Conservation (phyloP, 805 yeast genomes). For the Candida caryicola region DNA sequence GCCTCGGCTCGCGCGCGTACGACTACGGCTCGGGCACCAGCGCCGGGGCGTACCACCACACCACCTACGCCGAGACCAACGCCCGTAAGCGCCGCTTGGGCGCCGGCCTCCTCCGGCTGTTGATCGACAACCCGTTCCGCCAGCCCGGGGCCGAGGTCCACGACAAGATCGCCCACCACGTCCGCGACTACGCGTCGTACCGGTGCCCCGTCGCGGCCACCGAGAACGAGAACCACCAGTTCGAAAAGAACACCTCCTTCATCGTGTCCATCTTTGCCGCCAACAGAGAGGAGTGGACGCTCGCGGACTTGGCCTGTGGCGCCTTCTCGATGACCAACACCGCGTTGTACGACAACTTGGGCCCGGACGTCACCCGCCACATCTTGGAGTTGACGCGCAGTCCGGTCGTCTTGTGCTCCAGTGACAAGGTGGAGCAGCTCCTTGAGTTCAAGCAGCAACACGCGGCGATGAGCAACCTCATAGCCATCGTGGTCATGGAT, state of each 20-base stretch:
- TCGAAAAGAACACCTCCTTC: slow-evolving; percentile 12
- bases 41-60: slow-evolving; percentile 38
- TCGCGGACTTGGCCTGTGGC: slow-evolving; percentile 15
- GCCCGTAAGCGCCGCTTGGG: slow-evolving; percentile 49
- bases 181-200: slow-evolving; percentile 13
- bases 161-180: slow-evolving; percentile 28
- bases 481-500: slow-evolving; percentile 27
- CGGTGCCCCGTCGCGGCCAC: slow-evolving; percentile 6
- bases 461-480: slow-evolving; percentile 17
- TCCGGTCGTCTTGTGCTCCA: slow-evolving; percentile 16
- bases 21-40: slow-evolving; percentile 27
- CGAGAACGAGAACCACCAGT: slow-evolving; percentile 6
- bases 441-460: slow-evolving; percentile 12
- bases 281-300: slow-evolving; percentile 17
- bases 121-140: slow-evolving; percentile 25
- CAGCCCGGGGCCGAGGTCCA: slow-evolving; percentile 21
- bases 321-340: slow-evolving; percentile 19
- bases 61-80: slow-evolving; percentile 41
- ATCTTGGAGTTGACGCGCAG: slow-evolving; percentile 18
- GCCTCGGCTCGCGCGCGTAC: slow-evolving; percentile 38
- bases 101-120: slow-evolving; percentile 44
- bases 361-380: slow-evolving; percentile 17
- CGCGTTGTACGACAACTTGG: slow-evolving; percentile 21
- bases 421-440: slow-evolving; percentile 15
- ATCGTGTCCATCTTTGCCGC: slow-evolving; percentile 20